Conservation (phyloP, 192 early-diverging fungal genomes). For the Gonapodya sp. region DNA sequence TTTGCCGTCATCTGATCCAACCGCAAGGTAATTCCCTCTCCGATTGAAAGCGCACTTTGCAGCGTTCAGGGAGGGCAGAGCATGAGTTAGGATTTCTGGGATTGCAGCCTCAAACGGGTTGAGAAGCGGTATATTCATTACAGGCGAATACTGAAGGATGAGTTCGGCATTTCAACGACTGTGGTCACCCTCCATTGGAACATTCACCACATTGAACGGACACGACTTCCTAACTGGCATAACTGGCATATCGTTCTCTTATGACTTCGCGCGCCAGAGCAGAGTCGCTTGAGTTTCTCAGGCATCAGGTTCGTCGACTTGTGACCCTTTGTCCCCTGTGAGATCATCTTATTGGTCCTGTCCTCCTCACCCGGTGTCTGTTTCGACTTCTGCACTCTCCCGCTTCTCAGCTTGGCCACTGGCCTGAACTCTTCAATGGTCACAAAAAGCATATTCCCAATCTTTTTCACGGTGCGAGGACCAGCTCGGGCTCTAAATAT, state of each 20-base stretch:
- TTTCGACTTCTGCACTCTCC: neutral
- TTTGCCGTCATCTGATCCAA: slow-evolving; percentile 66
- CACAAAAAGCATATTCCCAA: neutral
- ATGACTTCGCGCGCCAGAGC: neutral
- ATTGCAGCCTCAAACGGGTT: slow-evolving; percentile 74
- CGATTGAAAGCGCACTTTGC: slow-evolving; percentile 65
- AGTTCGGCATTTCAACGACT: no score
- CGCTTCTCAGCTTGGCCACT: slow-evolving; percentile 3
- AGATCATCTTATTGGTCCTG: neutral
- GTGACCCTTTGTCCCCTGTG: neutral
- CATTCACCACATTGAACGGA: no score
- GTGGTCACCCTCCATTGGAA: neutral
- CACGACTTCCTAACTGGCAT: no score
- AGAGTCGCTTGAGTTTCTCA: neutral
- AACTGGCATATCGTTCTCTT: no score
- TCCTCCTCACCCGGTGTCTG: neutral
- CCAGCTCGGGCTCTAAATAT: neutral
- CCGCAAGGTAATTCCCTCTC: slow-evolving; percentile 70
- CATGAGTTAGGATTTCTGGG: slow-evolving; percentile 67
- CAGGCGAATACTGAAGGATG: slow-evolving; percentile 24
- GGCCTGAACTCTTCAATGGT: neutral
- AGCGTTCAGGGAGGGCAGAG: slow-evolving; percentile 59
- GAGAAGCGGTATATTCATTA: slow-evolving; percentile 45
- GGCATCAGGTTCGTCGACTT: neutral
- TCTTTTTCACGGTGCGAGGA: neutral